phyloP scores from a whole-genome alignment of 495 filamentous ascomycete species.

The Penicillium macrosclerotiorum region DNA sequence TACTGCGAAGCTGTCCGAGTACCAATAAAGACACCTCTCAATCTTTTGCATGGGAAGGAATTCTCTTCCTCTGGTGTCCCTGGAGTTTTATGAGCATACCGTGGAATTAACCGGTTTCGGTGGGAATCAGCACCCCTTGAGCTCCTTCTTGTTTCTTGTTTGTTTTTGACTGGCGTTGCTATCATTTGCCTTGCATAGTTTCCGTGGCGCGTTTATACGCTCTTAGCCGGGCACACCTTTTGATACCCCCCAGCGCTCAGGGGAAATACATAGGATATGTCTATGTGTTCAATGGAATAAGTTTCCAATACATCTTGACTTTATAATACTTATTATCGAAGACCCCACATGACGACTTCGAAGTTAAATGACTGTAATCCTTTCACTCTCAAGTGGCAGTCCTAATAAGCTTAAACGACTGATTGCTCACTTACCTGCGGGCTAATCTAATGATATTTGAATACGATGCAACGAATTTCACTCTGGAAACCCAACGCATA shows the following conservation, averaged over 20 bases:
- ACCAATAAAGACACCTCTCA: constrained; percentile 14
- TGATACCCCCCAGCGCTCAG: constrained; percentile 10
- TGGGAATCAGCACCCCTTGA: not conserved
- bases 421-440: too few relatives aligned
- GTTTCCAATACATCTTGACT: too few relatives aligned
- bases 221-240: constrained; percentile 3
- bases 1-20: constrained; percentile 31
- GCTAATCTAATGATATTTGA: too few relatives aligned
- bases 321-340: too few relatives aligned
- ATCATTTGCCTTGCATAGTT: constrained; percentile 4
- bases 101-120: not conserved
- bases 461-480: too few relatives aligned
- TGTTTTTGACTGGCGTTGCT: constrained; percentile 2
- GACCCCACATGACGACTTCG: too few relatives aligned
- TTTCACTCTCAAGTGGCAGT: too few relatives aligned
- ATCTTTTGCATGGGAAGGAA: constrained; percentile 9
- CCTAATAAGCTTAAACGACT: too few relatives aligned
- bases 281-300: not conserved
- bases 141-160: not conserved
- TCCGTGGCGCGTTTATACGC: constrained; percentile 6
- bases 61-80: constrained; percentile 17
- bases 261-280: constrained; percentile 2
- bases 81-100: constrained; percentile 11
- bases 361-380: too few relatives aligned
- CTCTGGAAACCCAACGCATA: too few relatives aligned